phyloP scores from a whole-genome alignment of 2,329 filamentous ascomycete species.

The Clonostachys solani region DNA sequence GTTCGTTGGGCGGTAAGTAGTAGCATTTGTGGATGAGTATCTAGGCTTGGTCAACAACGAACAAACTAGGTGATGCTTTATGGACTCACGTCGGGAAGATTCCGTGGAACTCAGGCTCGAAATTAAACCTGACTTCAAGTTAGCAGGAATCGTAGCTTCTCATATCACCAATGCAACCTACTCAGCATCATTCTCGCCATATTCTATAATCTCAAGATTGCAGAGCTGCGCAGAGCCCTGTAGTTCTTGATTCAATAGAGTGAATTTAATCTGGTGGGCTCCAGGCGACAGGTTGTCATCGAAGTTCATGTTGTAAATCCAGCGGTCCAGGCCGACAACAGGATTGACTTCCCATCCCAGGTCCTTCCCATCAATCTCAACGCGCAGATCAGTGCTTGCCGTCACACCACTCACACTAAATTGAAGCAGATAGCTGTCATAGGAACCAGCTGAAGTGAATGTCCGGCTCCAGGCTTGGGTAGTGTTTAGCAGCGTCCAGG shows the following conservation, averaged over 20 bases:
- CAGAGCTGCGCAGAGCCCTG: slow-evolving; percentile 20
- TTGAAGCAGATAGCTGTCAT: slow-evolving; percentile 17
- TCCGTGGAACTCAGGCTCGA: slow-evolving; percentile 12
- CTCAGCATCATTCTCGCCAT: slow-evolving; percentile 11
- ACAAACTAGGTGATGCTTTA: no score
- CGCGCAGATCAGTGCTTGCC: slow-evolving; percentile 14
- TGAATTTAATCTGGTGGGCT: slow-evolving; percentile 14
- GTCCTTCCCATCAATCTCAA: slow-evolving; percentile 18
- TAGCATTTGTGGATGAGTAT: slow-evolving; percentile 15
- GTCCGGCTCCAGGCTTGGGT: slow-evolving; percentile 14
- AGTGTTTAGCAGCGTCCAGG: slow-evolving; percentile 20
- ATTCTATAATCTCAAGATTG: slow-evolving; percentile 19
- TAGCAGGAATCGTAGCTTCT: background rate
- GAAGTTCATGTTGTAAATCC: slow-evolving; percentile 20
- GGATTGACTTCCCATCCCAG: slow-evolving; percentile 19
- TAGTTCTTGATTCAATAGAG: slow-evolving; percentile 15
- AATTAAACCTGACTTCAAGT: slow-evolving; percentile 13
- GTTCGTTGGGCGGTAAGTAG: slow-evolving; percentile 21
- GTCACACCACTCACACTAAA: slow-evolving; percentile 19
- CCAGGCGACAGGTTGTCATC: slow-evolving; percentile 12
- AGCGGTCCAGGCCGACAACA: slow-evolving; percentile 17
- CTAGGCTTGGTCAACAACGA: slow-evolving; percentile 3
- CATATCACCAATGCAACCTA: slow-evolving; percentile 4
- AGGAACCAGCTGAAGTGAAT: slow-evolving; percentile 18
- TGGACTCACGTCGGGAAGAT: slow-evolving; percentile 17